These are phyloP conservation scores for Colletotrichum sansevieriae DNA, from an alignment of 2,329 filamentous ascomycete species.

Conservation along the genomic window DNA sequence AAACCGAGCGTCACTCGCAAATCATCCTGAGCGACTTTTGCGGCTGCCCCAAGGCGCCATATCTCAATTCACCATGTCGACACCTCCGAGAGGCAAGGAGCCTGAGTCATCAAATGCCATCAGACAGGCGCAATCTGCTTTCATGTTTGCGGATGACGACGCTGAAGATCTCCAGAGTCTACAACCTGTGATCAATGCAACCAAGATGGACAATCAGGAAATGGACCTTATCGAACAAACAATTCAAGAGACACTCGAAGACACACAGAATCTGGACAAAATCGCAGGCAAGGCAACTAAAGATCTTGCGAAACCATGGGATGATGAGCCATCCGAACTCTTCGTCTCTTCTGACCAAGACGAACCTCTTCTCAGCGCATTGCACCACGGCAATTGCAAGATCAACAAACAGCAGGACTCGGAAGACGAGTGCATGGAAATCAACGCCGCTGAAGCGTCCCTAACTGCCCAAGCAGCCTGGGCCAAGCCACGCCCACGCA, in stretches of 20 bases:
- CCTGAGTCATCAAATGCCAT: background rate
- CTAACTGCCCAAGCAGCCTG: no score
- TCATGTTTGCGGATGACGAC: background rate
- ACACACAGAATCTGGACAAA: background rate
- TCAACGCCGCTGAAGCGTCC: background rate
- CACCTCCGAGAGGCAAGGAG: background rate
- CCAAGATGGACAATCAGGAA: background rate
- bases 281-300: background rate
- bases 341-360: background rate
- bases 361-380: rapidly evolving
- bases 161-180: background rate
- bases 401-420: conserved; percentile 1
- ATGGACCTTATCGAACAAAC: background rate
- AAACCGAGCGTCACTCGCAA: no score
- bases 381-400: background rate
- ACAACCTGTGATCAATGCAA: background rate
- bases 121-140: background rate
- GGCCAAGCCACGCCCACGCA: no score
- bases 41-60: no score
- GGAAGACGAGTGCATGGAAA: background rate
- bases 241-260: background rate
- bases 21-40: no score
- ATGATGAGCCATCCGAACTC: background rate
- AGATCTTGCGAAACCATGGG: no score
- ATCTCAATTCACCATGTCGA: background rate